phyloP scores from a whole-genome alignment of 495 filamentous ascomycete genomes.

The Penicillium egyptiacum region DNA sequence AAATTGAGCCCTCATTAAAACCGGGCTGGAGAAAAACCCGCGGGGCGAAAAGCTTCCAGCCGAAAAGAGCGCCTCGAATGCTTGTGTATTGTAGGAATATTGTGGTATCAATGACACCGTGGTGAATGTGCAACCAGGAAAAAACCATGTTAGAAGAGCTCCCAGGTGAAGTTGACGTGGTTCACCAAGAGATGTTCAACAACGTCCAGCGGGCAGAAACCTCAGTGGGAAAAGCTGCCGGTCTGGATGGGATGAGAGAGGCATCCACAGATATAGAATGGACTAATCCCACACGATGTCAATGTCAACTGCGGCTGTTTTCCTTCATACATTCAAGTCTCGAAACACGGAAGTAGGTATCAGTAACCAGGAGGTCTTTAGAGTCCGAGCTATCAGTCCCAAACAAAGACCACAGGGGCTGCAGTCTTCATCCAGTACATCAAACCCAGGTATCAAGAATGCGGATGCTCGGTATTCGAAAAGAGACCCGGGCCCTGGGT shows the following conservation, averaged over 20 bases:
- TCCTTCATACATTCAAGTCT: background rate
- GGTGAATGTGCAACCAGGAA: background rate
- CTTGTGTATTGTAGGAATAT: background rate
- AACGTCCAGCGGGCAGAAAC: background rate
- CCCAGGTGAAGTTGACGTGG: background rate
- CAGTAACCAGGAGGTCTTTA: background rate
- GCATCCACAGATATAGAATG: background rate
- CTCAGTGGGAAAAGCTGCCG: slow-evolving; percentile 1
- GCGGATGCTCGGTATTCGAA: background rate
- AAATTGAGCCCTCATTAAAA: slow-evolving; percentile 5
- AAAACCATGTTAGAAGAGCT: background rate
- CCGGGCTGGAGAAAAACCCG: background rate
- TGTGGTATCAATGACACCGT: background rate
- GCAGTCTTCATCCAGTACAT: background rate
- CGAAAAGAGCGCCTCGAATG: slow-evolving; percentile 7
- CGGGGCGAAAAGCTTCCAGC: background rate
- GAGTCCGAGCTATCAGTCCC: background rate
- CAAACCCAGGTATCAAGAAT: background rate
- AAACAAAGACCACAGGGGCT: background rate
- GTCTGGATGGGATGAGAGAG: slow-evolving; percentile 6
- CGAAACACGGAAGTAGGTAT: background rate
- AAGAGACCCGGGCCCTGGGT: slow-evolving; percentile 5
- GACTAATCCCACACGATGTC: background rate
- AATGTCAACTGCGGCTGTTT: background rate
- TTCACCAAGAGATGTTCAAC: background rate